Base-by-base conservation (phyloP, 352 stramenopile species). In the Phytopythium delawarense region DNA sequence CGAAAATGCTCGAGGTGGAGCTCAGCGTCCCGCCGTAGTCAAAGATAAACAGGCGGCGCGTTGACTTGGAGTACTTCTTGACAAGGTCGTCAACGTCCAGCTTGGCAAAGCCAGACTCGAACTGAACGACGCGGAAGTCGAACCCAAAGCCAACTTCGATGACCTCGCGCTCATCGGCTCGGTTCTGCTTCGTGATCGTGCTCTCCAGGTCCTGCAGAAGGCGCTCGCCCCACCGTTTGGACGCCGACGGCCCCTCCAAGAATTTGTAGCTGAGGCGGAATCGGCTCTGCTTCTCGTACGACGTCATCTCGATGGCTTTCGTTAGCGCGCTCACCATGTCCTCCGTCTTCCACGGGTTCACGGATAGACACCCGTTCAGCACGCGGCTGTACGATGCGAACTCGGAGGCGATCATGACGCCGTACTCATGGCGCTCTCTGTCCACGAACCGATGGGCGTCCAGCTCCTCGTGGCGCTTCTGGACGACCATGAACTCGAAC, bases 1-100 rank as follows among this genome's bases (percentile, higher is more conserved):
- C 79, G 56, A 91, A 67, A 21, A 90, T 74, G 35, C 75, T 81
- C 13, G 77, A 72, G 32, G 84, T 90, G 54, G 76, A 84, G 62
- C 79, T 91, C 44, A 99, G 88, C 16, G 97, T 99, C 44, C 97
- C 97, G 45, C 97, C 97, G 61, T 99, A 99, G 71, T 99, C 98
- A 40, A 99, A 85, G 48, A 99, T 82, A 68, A 99, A 98, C 6
- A 99, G 65, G 1, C 93, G 83, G 6, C 80, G 67, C 12, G 69
- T 62, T 32, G 76, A 72, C 34, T 61, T 71, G 15, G 66, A 69
- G 63, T 91, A 98, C 23, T 85, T 76, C 58, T 91, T 89, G 34
- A 94, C 81, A 7, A 99, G 68, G 21, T 89, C 75, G 48, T 95
- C 87, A 12, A 96, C 77, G 62, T 99, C 86, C 0, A 99, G 81